Evolutionary conservation across 805 yeast genomes (phyloP).

Genomic region (Saccharomyces paradoxus): DNA sequence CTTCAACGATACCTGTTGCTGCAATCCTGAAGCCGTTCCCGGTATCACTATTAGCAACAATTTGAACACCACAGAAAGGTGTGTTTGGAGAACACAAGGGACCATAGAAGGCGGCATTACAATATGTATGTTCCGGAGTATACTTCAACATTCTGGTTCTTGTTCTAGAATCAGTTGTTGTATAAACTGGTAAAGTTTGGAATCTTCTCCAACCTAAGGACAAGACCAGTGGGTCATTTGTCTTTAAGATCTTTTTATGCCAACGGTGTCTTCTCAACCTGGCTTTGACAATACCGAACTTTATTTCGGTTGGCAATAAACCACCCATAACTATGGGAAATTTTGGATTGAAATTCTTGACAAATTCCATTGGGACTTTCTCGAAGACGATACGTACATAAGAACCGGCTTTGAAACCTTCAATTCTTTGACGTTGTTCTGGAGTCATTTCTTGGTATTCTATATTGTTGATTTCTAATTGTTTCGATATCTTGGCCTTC

Average conservation of each 20-base stretch:
- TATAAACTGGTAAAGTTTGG: slow-evolving; percentile 91
- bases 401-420: slow-evolving; percentile 89
- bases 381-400: slow-evolving; percentile 86
- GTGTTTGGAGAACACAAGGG: slow-evolving; percentile 97
- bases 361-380: slow-evolving; percentile 78
- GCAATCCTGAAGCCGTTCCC: slow-evolving; percentile 89
- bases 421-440: slow-evolving; percentile 70
- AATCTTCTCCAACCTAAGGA: slow-evolving; percentile 98
- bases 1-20: slow-evolving; percentile 94
- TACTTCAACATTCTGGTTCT: slow-evolving; percentile 96
- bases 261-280: slow-evolving; percentile 96
- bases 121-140: slow-evolving; percentile 96
- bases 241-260: slow-evolving; percentile 92
- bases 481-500: slow-evolving; percentile 94
- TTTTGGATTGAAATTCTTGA: slow-evolving; percentile 75
- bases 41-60: slow-evolving; percentile 74
- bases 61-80: slow-evolving; percentile 90
- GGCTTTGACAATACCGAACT: slow-evolving; percentile 88
- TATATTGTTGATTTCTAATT: slow-evolving; percentile 83
- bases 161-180: slow-evolving; percentile 95
- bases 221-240: slow-evolving; percentile 89
- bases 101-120: slow-evolving; percentile 93
- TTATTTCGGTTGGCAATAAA: slow-evolving; percentile 76
- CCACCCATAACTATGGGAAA: slow-evolving; percentile 90
- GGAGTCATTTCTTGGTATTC: slow-evolving; percentile 66